A percentile compares a stretch with the other conserved stretches of the same genome.
These are phyloP conservation scores for Coemansia sp. DNA, from an alignment of 192 early-diverging fungal species.

Conservation along the genomic window DNA sequence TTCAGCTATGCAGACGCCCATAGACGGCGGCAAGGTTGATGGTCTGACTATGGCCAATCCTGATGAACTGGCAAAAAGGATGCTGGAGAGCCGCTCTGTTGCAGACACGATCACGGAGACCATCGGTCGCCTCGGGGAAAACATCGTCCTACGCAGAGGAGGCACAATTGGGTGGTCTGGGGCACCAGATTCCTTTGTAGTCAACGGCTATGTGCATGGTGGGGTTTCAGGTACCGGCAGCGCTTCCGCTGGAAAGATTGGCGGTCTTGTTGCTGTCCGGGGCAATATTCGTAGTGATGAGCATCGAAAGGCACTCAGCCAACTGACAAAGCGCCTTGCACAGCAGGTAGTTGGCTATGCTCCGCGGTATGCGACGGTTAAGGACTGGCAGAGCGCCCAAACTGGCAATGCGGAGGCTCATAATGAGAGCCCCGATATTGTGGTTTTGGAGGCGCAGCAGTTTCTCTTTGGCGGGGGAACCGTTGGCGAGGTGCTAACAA, in stretches of 20 bases:
- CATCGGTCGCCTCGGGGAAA: conserved; percentile 89
- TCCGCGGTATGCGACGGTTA: conserved; percentile 57
- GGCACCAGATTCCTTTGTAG: conserved; percentile 27
- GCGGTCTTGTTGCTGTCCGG: conserved; percentile 69
- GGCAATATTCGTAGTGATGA: conserved; percentile 17
- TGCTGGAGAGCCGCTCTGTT: conserved; percentile 48
- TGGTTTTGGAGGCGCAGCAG: conserved; percentile 68
- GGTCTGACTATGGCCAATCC: conserved; percentile 15
- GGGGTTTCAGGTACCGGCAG: conserved; percentile 37
- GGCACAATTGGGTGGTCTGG: conserved; percentile 24
- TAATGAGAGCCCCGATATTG: conserved; percentile 23
- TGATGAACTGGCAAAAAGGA: conserved; percentile 6
- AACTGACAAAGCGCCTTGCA: conserved; percentile 71
- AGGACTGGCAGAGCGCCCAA: conserved; percentile 51
- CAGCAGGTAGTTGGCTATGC: conserved; percentile 86
- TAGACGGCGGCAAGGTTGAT: not conserved
- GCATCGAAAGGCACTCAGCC: conserved; percentile 48
- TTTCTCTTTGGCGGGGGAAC: conserved; percentile 76
- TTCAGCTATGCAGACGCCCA: conserved; percentile 5
- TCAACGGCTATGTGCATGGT: conserved; percentile 75
- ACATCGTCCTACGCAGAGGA: conserved; percentile 77
- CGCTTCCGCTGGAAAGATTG: conserved; percentile 72
- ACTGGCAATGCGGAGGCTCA: conserved; percentile 9
- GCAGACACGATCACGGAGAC: conserved; percentile 68
- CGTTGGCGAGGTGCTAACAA: conserved; percentile 62